Evolutionary conservation across 805 yeast genomes (phyloP).

Genomic region (Candida incommunis): DNA sequence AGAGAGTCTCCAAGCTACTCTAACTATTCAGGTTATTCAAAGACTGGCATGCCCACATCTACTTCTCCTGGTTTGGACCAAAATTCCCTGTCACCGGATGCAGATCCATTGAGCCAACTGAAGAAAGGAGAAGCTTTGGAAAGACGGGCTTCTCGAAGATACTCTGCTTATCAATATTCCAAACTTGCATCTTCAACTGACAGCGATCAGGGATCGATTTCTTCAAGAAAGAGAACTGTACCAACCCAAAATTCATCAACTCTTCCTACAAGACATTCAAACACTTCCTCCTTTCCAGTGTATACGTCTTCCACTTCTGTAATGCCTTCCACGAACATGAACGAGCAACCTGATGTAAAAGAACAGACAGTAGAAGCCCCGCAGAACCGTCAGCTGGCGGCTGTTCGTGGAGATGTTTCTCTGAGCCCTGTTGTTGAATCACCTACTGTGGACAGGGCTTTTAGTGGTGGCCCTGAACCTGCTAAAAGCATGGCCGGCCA

Average conservation of each 20-base stretch:
- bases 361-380: neutral
- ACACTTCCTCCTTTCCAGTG: conserved; percentile 10
- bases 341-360: neutral
- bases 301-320: conserved; percentile 10
- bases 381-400: neutral
- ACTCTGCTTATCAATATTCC: conserved; percentile 86
- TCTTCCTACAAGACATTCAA: conserved; percentile 13
- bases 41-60: conserved; percentile 2
- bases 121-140: conserved; percentile 75
- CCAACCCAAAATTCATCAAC: conserved; percentile 13
- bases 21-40: too few relatives aligned
- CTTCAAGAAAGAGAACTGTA: conserved; percentile 14
- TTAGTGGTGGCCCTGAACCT: neutral
- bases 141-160: conserved; percentile 86
- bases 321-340: neutral
- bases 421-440: neutral
- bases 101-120: conserved; percentile 59
- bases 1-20: conserved; percentile 2
- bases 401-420: neutral
- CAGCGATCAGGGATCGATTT: neutral
- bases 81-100: conserved; percentile 8
- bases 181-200: conserved; percentile 30
- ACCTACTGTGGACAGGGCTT: neutral
- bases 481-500: neutral
- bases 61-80: neutral